Conservation (phyloP, 179 eudicot species). For the Beta corolliflora region DNA sequence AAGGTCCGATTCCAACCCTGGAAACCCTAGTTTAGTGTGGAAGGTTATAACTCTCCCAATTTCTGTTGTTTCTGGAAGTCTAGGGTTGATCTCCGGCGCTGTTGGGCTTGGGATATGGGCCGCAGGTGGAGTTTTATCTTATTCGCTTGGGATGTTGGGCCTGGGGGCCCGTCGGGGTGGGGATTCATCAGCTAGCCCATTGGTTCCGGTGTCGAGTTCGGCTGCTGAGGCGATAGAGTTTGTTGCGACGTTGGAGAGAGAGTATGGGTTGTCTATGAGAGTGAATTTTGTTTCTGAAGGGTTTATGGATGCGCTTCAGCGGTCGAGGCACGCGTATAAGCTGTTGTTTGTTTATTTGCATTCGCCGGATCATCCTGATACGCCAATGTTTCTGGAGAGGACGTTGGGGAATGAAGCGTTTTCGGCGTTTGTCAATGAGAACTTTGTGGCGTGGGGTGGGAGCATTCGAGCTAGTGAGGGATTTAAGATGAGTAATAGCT, state of each 20-base stretch:
- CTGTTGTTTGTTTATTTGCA: conserved; percentile 84
- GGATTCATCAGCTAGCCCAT: conserved; percentile 37
- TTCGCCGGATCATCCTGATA: conserved; percentile 91
- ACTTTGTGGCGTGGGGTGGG: conserved; percentile 91
- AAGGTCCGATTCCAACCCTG: conserved; percentile 34
- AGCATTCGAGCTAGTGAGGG: conserved; percentile 83
- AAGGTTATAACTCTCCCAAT: conserved; percentile 65
- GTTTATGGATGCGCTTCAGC: conserved; percentile 92
- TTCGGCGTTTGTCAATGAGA: conserved; percentile 75
- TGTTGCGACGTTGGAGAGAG: conserved; percentile 63
- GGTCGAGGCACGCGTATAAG: conserved; percentile 72
- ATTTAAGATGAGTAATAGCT: conserved; percentile 96
- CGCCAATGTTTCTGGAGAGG: conserved; percentile 62
- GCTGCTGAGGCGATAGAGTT: conserved; percentile 67
- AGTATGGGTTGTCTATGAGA: conserved; percentile 42
- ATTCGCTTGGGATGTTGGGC: conserved; percentile 66
- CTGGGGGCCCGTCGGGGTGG: conserved; percentile 36
- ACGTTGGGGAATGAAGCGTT: conserved; percentile 63
- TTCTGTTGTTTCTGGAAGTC: conserved; percentile 63
- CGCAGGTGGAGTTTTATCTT: conserved; percentile 69
- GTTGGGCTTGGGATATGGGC: conserved; percentile 85
- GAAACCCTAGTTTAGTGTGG: conserved; percentile 62
- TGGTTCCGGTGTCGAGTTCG: conserved; percentile 49
- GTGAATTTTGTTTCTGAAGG: conserved; percentile 75
- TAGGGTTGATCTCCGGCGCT: conserved; percentile 73